Percentiles rank a stretch among this genome's conserved stretches.
phyloP scores from a whole-genome alignment of 306 rosid genomes.

The Inga laurina region DNA sequence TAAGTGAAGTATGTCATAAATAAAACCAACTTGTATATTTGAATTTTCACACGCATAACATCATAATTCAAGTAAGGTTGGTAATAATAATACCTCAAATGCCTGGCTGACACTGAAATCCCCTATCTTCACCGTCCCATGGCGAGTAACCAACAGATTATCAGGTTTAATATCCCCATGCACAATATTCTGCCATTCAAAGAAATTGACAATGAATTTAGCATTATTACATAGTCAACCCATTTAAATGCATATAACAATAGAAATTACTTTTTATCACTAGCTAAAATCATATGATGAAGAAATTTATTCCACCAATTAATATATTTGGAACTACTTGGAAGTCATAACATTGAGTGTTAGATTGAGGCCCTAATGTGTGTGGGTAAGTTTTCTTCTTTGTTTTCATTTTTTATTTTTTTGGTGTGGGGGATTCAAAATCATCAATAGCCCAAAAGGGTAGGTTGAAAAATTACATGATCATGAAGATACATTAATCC shows the following conservation, averaged over 20 bases:
- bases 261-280: constrained; percentile 64
- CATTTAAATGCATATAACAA: constrained; percentile 14
- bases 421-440: neutral
- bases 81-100: constrained; percentile 70
- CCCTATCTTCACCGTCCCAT: constrained; percentile 88
- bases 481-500: constrained; percentile 92
- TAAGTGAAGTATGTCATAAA: neutral
- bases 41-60: neutral
- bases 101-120: constrained; percentile 99
- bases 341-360: neutral
- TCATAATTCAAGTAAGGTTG: constrained; percentile 18
- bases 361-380: neutral
- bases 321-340: neutral
- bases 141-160: constrained; percentile 72
- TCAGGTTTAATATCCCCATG: constrained; percentile 98
- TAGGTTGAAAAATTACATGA: constrained; percentile 64
- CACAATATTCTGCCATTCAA: constrained; percentile 78
- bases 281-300: constrained; percentile 62
- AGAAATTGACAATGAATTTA: constrained; percentile 14
- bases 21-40: neutral
- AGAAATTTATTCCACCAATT: neutral
- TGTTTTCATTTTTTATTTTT: neutral
- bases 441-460: constrained; percentile 23
- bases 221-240: constrained; percentile 6
- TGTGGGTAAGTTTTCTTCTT: neutral